Evolutionary conservation across 768 basidiomycete genomes (phyloP).

Genomic region (Phaeotremella skinneri): DNA sequence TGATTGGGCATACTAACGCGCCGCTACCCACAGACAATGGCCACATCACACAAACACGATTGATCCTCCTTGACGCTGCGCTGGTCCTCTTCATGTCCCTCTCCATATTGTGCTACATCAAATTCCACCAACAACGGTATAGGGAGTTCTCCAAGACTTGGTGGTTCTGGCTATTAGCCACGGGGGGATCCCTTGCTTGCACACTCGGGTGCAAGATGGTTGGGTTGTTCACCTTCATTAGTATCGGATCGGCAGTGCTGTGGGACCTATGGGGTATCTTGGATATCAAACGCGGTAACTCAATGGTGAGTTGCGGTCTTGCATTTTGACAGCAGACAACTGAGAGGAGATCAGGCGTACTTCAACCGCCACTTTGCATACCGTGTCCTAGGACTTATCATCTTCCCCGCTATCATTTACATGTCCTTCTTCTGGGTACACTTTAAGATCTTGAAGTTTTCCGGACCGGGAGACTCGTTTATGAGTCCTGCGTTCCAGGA

Average conservation of each 20-base stretch:
- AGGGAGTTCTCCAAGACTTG: slow-evolving; percentile 82
- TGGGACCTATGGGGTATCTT: slow-evolving; percentile 93
- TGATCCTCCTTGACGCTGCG: slow-evolving; percentile 91
- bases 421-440: slow-evolving; percentile 95
- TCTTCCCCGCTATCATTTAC: slow-evolving; percentile 85
- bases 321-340: neutral
- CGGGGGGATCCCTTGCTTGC: slow-evolving; percentile 90
- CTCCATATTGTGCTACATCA: slow-evolving; percentile 87
- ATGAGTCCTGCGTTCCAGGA: slow-evolving; percentile 99
- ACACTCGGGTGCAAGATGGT: slow-evolving; percentile 98
- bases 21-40: slow-evolving; percentile 71
- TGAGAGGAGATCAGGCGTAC: slow-evolving; percentile 62
- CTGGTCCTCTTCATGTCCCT: slow-evolving; percentile 94
- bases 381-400: slow-evolving; percentile 76
- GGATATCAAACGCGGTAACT: slow-evolving; percentile 73
- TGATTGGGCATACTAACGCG: neutral
- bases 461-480: slow-evolving; percentile 90
- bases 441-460: slow-evolving; percentile 78
- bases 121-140: slow-evolving; percentile 92
- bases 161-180: slow-evolving; percentile 91
- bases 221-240: slow-evolving; percentile 82
- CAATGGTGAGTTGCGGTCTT: slow-evolving; percentile 61
- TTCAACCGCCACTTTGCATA: slow-evolving; percentile 87
- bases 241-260: slow-evolving; percentile 84
- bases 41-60: slow-evolving; percentile 90